Evolutionary conservation across 768 basidiomycete genomes (phyloP), one percentile per base, ranked within the genome.

Genomic region (Suillus plorans): DNA sequence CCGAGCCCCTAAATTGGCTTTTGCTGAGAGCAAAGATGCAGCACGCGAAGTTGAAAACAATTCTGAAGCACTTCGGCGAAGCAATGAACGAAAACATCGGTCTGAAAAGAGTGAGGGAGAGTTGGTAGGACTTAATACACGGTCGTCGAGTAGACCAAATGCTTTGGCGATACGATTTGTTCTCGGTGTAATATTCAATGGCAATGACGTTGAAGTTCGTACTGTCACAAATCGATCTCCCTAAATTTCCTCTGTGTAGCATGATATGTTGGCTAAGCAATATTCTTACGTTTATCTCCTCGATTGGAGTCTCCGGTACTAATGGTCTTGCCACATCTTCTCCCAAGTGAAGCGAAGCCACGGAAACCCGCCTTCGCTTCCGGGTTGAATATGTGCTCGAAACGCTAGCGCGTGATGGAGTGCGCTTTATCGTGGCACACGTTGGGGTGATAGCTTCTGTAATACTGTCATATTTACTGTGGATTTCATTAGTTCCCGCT

Each of bases 101-200:
- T 82, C 79, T 7, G 77, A 73, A 28, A 73, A 64, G 5, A 71
- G 69, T 56, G 69, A 68, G 2, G 75, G 63, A 1, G 76, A 76
- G 42, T 86, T 84, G 47, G 79, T 77, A 72, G 80, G 89, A 56
- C 78, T 84, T 62, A 89, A 76, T 37, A 89, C 71, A 22, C 82
- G 81, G 64, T 85, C 85, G 67, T 85, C 84, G 9, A 83, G 68
- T 44, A 89, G 80, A 9, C 88, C 89, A 52, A 89, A 86, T 31
- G 84, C 77, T 67, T 84, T 84, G 68, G 86, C 85, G 53, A 89
- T 87, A 25, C 89, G 84, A 62, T 82, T 84, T n/a, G 89, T 87
- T 20, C 89, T 85, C 14, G 89, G 89, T 2, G 88, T 89, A 42
- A 78, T 81, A 62, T 86, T 82, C 55, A 90, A 81, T 4, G 89